These are phyloP conservation scores for Ophiostoma montium DNA, from an alignment of 2,329 filamentous ascomycete species.

Conservation along the genomic window DNA sequence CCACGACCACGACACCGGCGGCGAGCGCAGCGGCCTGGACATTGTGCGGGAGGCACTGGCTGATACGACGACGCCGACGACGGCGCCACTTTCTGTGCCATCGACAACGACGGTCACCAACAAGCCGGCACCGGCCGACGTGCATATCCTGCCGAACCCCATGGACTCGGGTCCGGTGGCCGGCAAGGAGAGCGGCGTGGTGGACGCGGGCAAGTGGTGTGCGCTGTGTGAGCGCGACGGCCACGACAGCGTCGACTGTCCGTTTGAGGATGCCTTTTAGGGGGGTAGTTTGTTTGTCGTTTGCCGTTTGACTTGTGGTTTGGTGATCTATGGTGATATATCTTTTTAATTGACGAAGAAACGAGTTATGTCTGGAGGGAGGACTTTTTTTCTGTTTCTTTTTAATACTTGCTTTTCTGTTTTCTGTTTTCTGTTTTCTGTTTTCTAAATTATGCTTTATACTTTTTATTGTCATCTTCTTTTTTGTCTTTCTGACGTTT, in stretches of 20 bases:
- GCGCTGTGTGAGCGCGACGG: slow-evolving; percentile 92
- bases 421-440: background rate
- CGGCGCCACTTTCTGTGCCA: slow-evolving; percentile 9
- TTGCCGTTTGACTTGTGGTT: background rate
- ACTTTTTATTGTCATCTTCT: background rate
- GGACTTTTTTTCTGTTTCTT: background rate
- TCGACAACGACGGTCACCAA: slow-evolving; percentile 13
- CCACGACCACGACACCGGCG: background rate
- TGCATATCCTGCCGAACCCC: slow-evolving; percentile 42
- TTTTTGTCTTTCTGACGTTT: background rate
- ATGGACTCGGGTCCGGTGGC: slow-evolving; percentile 56
- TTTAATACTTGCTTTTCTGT: background rate
- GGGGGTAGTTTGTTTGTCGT: background rate
- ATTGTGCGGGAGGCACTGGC: slow-evolving; percentile 18
- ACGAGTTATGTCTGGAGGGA: background rate
- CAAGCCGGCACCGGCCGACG: slow-evolving; percentile 26
- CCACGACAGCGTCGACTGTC: slow-evolving; percentile 90
- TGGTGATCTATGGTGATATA: background rate
- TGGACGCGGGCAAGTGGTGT: slow-evolving; percentile 88
- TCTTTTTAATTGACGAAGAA: slow-evolving; percentile 2
- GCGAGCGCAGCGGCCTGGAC: slow-evolving; percentile 12
- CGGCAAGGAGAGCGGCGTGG: slow-evolving; percentile 61
- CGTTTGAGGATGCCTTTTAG: slow-evolving; percentile 69
- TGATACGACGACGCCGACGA: slow-evolving; percentile 8
- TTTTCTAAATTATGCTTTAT: background rate